Conservation (phyloP, 2,329 filamentous ascomycete genomes). For the Hypoxylon sp. region DNA sequence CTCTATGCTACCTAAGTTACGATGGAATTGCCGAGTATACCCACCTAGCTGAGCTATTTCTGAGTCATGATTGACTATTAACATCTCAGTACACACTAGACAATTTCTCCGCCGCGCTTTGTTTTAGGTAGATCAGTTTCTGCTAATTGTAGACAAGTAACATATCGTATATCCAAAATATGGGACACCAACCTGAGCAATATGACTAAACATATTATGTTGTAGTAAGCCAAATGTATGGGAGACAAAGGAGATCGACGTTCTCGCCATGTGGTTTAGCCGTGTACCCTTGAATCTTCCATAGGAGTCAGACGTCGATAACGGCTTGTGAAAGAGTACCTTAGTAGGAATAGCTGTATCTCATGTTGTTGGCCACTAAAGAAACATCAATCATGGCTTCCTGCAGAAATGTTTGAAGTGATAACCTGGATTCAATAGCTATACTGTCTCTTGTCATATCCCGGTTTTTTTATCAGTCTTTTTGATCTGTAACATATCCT, state of each 20-base stretch:
- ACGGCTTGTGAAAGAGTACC: too few relatives aligned
- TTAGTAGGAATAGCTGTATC: too few relatives aligned
- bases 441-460: not conserved
- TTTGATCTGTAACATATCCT: not conserved
- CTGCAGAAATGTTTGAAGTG: not conserved
- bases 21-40: too few relatives aligned
- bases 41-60: not conserved
- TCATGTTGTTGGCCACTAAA: too few relatives aligned
- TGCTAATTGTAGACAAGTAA: not conserved
- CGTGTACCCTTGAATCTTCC: too few relatives aligned
- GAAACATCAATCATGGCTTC: not conserved
- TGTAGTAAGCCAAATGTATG: too few relatives aligned
- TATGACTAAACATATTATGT: too few relatives aligned
- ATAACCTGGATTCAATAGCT: not conserved
- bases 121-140: not conserved
- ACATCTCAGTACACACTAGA: not conserved
- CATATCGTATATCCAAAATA: too few relatives aligned
- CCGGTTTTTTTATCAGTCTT: not conserved
- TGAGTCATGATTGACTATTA: not conserved
- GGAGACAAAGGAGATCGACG: too few relatives aligned
- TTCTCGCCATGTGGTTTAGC: too few relatives aligned
- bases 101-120: not conserved
- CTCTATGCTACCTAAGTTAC: too few relatives aligned
- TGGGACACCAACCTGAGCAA: too few relatives aligned
- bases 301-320: not conserved